A percentile compares a stretch with the other conserved stretches of the same genome.
Conservation (phyloP, 2,329 filamentous ascomycete species). For the Reticulascus tulasneorum region DNA sequence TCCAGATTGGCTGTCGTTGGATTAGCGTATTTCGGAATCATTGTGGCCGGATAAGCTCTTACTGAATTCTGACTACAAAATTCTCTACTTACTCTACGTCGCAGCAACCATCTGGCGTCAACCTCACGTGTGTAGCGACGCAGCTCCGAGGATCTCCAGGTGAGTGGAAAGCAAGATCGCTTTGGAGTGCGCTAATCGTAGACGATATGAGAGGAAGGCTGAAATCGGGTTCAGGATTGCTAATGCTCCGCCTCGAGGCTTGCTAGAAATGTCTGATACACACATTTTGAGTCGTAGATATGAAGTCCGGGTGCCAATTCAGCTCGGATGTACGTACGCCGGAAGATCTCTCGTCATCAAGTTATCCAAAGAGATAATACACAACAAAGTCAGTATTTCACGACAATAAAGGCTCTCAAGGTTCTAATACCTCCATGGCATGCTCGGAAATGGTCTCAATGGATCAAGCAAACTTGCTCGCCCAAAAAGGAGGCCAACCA, state of each 20-base stretch:
- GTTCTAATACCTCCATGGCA: no score
- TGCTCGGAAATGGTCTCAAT: no score
- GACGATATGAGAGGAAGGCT: not conserved
- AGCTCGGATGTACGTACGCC: not conserved
- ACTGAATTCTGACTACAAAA: conserved; percentile 42
- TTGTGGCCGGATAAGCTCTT: conserved; percentile 14
- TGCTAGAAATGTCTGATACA: conserved; percentile 35
- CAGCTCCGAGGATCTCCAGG: conserved; percentile 31
- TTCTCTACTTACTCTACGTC: conserved; percentile 6
- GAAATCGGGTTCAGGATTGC: conserved; percentile 32
- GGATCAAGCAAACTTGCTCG: no score
- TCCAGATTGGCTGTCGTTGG: conserved; percentile 30
- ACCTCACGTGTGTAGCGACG: conserved; percentile 38
- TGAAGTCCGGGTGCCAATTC: not conserved
- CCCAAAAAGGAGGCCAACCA: no score
- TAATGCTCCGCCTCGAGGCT: conserved; percentile 41
- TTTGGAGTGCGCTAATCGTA: conserved; percentile 14
- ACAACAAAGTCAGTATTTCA: no score
- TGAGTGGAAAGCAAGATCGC: conserved; percentile 42
- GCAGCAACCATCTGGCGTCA: conserved; percentile 24
- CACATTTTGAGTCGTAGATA: conserved; percentile 32
- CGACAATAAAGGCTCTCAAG: no score
- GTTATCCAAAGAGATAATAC: no score
- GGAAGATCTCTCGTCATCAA: no score
- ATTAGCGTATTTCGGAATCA: not conserved